Conservation (phyloP, 176 grass and related monocot genomes). For the Cenchrus americanus region DNA sequence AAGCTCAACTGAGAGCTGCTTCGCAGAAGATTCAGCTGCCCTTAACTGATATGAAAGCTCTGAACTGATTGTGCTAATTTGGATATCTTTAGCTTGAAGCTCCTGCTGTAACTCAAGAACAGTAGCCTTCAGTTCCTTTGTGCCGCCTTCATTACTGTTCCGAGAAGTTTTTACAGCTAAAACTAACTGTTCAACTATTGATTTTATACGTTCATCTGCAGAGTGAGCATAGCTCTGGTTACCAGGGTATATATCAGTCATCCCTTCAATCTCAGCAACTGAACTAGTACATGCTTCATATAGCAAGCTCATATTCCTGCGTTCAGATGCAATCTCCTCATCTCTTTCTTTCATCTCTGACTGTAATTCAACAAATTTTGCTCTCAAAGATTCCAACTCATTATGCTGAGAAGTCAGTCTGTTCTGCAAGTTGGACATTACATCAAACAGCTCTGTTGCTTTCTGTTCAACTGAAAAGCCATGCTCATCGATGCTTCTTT, state of each 20-base stretch:
- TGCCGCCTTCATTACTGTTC: slow-evolving; percentile 60
- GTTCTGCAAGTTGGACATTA: slow-evolving; percentile 61
- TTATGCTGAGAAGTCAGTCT: slow-evolving; percentile 57
- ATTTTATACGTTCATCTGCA: slow-evolving; percentile 64
- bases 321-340: slow-evolving; percentile 55
- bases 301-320: slow-evolving; percentile 65
- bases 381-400: slow-evolving; percentile 63
- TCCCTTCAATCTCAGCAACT: slow-evolving; percentile 73
- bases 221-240: slow-evolving; percentile 34
- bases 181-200: slow-evolving; percentile 63
- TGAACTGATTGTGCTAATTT: slow-evolving; percentile 71
- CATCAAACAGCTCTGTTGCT: slow-evolving; percentile 58
- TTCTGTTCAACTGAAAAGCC: slow-evolving; percentile 74
- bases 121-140: slow-evolving; percentile 75
- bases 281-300: slow-evolving; percentile 74
- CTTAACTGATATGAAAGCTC: slow-evolving; percentile 90
- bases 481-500: slow-evolving; percentile 71
- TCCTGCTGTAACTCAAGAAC: slow-evolving; percentile 83
- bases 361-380: slow-evolving; percentile 51
- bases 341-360: slow-evolving; percentile 67
- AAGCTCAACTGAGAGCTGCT: slow-evolving; percentile 54
- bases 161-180: slow-evolving; percentile 45
- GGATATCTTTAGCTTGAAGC: slow-evolving; percentile 80
- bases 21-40: slow-evolving; percentile 59
- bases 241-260: slow-evolving; percentile 35